Conservation (phyloP, 768 basidiomycete genomes). For the Exsudoporus frostii region DNA sequence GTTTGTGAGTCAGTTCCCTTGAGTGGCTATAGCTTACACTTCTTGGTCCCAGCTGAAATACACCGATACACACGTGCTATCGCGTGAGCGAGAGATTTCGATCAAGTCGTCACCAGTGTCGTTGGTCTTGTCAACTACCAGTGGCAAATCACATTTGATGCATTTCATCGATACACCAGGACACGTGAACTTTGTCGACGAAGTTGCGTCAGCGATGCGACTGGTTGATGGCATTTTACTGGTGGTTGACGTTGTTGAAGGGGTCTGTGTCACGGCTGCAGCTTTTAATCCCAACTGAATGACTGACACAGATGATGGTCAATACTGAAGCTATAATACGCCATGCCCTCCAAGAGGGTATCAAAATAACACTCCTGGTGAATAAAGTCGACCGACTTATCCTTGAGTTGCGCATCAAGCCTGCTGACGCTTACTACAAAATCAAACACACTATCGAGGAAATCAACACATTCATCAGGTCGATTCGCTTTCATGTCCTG, state of each 20-base stretch:
- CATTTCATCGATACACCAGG: slow-evolving; percentile 97
- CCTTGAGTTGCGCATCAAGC: slow-evolving; percentile 92
- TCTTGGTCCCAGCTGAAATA: slow-evolving; percentile 68
- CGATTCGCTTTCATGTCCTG: slow-evolving; percentile 14
- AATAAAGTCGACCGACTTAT: slow-evolving; percentile 99
- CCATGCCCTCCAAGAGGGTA: slow-evolving; percentile 83
- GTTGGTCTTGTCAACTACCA: slow-evolving; percentile 76
- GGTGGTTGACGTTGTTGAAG: slow-evolving; percentile 98
- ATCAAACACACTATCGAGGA: slow-evolving; percentile 99
- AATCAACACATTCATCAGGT: slow-evolving; percentile 96
- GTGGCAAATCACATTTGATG: slow-evolving; percentile 89
- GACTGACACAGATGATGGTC: slow-evolving; percentile 71
- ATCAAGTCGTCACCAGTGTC: slow-evolving; percentile 98
- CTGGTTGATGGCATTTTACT: slow-evolving; percentile 88
- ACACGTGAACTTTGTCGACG: slow-evolving; percentile 98
- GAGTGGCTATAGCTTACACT: slow-evolving; percentile 19
- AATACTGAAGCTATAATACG: slow-evolving; percentile 86
- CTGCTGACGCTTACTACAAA: slow-evolving; percentile 96
- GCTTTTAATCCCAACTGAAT: slow-evolving; percentile 11
- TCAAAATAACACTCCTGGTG: slow-evolving; percentile 88
- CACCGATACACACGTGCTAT: slow-evolving; percentile 91
- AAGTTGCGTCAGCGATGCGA: slow-evolving; percentile 85
- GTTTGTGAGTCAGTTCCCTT: slow-evolving; percentile 44
- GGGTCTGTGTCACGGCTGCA: slow-evolving; percentile 51
- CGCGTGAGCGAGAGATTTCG: slow-evolving; percentile 86